Evolutionary conservation across 495 filamentous ascomycete species (phyloP), one percentile per base, ranked within the genome.

Genomic region (Penicillium longicatenatum): DNA sequence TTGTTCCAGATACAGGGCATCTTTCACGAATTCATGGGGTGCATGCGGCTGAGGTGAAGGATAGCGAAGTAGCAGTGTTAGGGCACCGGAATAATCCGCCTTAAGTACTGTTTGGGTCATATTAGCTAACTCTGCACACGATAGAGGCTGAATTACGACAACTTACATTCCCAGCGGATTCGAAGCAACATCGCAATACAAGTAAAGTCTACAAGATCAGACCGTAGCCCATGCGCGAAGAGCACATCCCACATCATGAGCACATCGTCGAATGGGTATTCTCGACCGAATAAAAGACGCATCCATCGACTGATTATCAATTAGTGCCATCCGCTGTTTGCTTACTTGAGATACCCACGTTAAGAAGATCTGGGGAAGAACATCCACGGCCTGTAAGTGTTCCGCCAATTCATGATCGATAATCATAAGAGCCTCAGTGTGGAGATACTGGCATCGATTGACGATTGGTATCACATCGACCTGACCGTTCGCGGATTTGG

Each of bases 311-410:
- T 95, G 56, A 19, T 20, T 14, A 44, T 12, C 16, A 16, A 29
- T 69, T 41, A 69, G 59, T 43, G 45, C 10, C 6, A 21, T 21
- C 3, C 9, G 39, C n/a, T 14, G n/a, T 43, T 24, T 43, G n/a
- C 21, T 39, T 33, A 33, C 0, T 26, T 5, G 24, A 22, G 21
- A 16, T 68, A 45, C 55, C 75, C 71, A 93, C 89, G 97, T 96
- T 31, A 98, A 73, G 68, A 98, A 99, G 45, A 99, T 89, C 60
- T 99, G 94, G 3, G 94, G 95, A n/a, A 98, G 71, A 58, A 99
- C 86, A 49, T 97, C 93, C 37, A 96, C 86, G 47, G 85, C 83
- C 52, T 85, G 87, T 24, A 99, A 76, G 67, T 97, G 93, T 39
- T 82, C 81, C 6, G 92, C 89, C 33, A 99, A 81, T 65, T 89